Evolutionary conservation across 225 moss, liverwort and hornwort species (phyloP).

Genomic region (Thuidium tamariscinum): DNA sequence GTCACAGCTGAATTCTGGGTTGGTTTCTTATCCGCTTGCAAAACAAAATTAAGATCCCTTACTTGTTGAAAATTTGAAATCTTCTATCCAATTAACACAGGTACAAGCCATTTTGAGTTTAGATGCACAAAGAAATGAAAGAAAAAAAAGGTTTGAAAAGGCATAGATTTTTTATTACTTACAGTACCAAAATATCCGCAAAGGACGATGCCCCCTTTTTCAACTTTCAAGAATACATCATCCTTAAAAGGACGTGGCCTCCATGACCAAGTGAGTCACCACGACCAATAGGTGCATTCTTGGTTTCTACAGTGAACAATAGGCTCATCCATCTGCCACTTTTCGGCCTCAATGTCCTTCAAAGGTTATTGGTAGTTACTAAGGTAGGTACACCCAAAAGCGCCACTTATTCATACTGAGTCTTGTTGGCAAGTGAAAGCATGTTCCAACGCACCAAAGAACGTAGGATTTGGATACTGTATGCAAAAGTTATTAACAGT

Average conservation of each 20-base stretch:
- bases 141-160: neutral
- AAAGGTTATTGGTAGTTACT: too few relatives aligned
- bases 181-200: neutral
- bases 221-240: neutral
- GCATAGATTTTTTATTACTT: neutral
- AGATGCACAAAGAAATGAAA: neutral
- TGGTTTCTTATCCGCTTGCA: neutral
- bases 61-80: neutral
- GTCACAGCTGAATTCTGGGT: neutral
- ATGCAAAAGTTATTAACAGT: too few relatives aligned
- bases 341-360: neutral
- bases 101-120: too few relatives aligned
- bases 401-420: too few relatives aligned
- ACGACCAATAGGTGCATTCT: neutral
- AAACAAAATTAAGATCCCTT: too few relatives aligned
- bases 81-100: neutral
- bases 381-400: too few relatives aligned
- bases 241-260: too few relatives aligned
- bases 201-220: neutral
- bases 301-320: neutral
- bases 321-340: neutral
- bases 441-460: too few relatives aligned
- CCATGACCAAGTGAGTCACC: too few relatives aligned
- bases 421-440: too few relatives aligned
- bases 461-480: too few relatives aligned